Percentiles rank a stretch among this genome's conserved stretches.
These are phyloP conservation scores for Ophiocordyceps sinensis DNA, from an alignment of 2,329 filamentous ascomycete species.

Conservation along the genomic window DNA sequence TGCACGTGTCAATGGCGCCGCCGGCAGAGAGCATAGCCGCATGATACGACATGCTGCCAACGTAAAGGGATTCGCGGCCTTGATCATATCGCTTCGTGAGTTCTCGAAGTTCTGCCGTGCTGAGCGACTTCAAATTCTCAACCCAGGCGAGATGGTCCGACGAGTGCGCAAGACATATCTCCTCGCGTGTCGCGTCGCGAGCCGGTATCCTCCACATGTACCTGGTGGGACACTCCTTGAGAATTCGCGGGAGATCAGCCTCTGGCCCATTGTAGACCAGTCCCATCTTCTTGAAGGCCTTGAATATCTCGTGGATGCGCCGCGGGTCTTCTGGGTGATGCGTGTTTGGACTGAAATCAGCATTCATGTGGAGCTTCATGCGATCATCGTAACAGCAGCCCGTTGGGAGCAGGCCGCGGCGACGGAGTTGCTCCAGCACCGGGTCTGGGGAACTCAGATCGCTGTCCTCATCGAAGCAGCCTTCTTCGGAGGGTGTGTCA, in stretches of 20 bases:
- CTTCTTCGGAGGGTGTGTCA: constrained; percentile 18
- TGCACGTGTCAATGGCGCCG: constrained; percentile 89
- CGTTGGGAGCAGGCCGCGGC: constrained; percentile 45
- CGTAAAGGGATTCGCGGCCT: constrained; percentile 64
- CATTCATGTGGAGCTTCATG: constrained; percentile 92
- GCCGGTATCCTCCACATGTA: constrained; percentile 68
- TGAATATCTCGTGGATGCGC: constrained; percentile 86
- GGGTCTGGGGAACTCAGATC: constrained; percentile 22
- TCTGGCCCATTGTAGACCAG: constrained; percentile 54
- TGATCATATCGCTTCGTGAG: constrained; percentile 48
- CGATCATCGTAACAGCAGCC: constrained; percentile 82
- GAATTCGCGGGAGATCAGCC: constrained; percentile 33
- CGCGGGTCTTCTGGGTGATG: constrained; percentile 91
- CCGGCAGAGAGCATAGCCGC: constrained; percentile 77
- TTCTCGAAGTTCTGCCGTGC: constrained; percentile 50
- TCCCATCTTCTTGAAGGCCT: constrained; percentile 68
- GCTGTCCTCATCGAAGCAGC: constrained; percentile 19
- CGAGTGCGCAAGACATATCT: constrained; percentile 70
- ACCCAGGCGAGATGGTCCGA: constrained; percentile 71
- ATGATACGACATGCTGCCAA: constrained; percentile 67
- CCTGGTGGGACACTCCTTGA: constrained; percentile 38
- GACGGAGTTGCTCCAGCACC: constrained; percentile 21
- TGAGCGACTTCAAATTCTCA: constrained; percentile 35
- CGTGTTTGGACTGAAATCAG: constrained; percentile 55
- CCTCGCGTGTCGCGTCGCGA: constrained; percentile 60